Base-by-base conservation (phyloP, 306 rosid genomes). In the Aeschynomene evenia region DNA sequence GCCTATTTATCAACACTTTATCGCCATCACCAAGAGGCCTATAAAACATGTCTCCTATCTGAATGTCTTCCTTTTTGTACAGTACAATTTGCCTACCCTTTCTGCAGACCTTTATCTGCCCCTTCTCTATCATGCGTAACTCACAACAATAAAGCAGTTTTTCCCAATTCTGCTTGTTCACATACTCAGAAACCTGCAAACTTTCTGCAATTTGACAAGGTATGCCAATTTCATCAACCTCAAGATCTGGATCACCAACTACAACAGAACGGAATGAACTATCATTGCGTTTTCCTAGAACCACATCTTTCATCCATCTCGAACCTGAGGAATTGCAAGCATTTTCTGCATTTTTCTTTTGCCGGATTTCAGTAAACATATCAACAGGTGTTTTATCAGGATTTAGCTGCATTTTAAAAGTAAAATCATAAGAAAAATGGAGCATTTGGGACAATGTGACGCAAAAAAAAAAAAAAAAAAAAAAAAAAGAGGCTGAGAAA, bases 231-330 rank as follows among this genome's bases (percentile, higher is more conserved):
- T 95, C 92, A 69, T 73, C 60, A 43, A 89, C 86, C 82, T 86
- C 83, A n/a, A 91, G 87, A 57, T 83, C 86, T 20, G 99, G 95
- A 79, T 95, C 97, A 57, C 99, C 99, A 70, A 89, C 85, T 24
- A 95, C 97, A 23, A 91, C 96, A 29, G 81, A 79, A 48, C 96
- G 95, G 70, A 89, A 89, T 63, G 91, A 76, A 70, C 87, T 86
- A 69, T 91, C 89, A 76, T 86, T 91, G 65, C 99, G 89, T 78
- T 95, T 95, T 75, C 91, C 99, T 63, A 95, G 88, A 81, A 95
- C 83, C 54, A 95, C 96, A 63, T 95, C 97, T 80, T 95, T 95
- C 66, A 95, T 72, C 96, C 96, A 95, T 80, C 95, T 89, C 84
- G 84, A 87, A 63, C 99, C 99, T 64, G 88, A 89, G 14, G 95